These are phyloP conservation scores for Fusarium anguioides DNA, from an alignment of 2,329 filamentous ascomycete genomes.

Conservation along the genomic window DNA sequence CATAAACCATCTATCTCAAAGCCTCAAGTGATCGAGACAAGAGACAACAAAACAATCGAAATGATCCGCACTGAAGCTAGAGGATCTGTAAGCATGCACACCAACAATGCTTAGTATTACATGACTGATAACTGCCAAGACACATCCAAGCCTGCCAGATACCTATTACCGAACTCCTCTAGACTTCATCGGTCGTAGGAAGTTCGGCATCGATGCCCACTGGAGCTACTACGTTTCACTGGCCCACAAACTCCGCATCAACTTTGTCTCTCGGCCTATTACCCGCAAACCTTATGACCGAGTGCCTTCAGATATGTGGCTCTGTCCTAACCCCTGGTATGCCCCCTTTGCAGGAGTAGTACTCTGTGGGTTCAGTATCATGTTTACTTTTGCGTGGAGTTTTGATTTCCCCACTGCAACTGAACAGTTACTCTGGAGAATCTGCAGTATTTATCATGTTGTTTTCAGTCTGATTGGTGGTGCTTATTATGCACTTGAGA, in stretches of 20 bases:
- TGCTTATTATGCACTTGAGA: not conserved
- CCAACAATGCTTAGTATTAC: not conserved
- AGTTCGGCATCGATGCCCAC: constrained; percentile 32
- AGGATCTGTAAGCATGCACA: not conserved
- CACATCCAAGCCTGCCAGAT: constrained; percentile 30
- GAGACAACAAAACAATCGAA: constrained; percentile 16
- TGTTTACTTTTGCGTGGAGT: not conserved
- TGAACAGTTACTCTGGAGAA: too few species aligned
- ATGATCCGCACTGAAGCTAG: constrained; percentile 13
- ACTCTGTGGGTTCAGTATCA: too few species aligned
- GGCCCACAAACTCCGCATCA: constrained; percentile 24
- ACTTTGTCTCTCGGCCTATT: constrained; percentile 29
- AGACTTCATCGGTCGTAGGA: constrained; percentile 45
- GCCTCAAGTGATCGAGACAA: constrained; percentile 10
- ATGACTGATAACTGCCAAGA: constrained; percentile 25
- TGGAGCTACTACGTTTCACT: constrained; percentile 40
- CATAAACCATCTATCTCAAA: constrained; percentile 35
- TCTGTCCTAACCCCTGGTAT: not conserved
- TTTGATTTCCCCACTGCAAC: not conserved
- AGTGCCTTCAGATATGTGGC: constrained; percentile 4
- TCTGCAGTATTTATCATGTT: not conserved
- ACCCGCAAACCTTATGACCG: constrained; percentile 37
- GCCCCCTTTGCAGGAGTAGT: not conserved
- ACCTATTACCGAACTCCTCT: constrained; percentile 48
- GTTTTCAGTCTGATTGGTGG: not conserved